Percentiles rank a stretch among this genome's conserved stretches.
These are phyloP conservation scores for Cladophialophora immunda DNA, from an alignment of 2,329 filamentous ascomycete species.

Conservation along the genomic window DNA sequence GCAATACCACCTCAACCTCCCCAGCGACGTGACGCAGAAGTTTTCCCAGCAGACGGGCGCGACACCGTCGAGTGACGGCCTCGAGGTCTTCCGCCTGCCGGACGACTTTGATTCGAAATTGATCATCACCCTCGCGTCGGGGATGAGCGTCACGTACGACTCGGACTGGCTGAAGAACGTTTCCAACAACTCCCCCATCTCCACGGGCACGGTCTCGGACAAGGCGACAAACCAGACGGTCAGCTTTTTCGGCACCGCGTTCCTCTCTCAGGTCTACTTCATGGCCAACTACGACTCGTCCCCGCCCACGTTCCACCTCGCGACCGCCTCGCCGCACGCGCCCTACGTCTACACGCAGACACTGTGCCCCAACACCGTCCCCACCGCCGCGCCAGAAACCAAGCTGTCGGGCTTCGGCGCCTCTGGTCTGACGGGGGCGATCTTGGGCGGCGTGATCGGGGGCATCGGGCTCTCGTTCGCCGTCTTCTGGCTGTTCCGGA, in stretches of 20 bases:
- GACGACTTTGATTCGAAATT: constrained; percentile 50
- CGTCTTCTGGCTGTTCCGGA: constrained; percentile 32
- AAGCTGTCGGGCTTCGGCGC: constrained; percentile 30
- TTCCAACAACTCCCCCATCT: constrained; percentile 41
- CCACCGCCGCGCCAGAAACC: constrained; percentile 43
- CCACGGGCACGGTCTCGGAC: constrained; percentile 37
- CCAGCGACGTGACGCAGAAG: constrained; percentile 51
- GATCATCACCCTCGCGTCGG: constrained; percentile 52
- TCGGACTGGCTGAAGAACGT: constrained; percentile 48
- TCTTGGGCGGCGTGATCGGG: constrained; percentile 44
- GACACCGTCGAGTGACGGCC: constrained; percentile 24
- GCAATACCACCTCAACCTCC: constrained; percentile 53
- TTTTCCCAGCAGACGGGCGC: constrained; percentile 49
- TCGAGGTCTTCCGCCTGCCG: constrained; percentile 47
- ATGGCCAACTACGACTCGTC: constrained; percentile 53
- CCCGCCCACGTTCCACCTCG: constrained; percentile 50
- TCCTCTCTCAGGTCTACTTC: constrained; percentile 54
- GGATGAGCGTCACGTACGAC: constrained; percentile 51
- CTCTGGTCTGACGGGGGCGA: constrained; percentile 39
- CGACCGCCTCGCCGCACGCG: constrained; percentile 49
- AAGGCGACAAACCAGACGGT: constrained; percentile 38
- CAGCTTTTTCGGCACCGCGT: constrained; percentile 50
- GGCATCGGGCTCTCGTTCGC: constrained; percentile 41
- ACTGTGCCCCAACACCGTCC: constrained; percentile 50
- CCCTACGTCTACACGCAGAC: constrained; percentile 53